Base-by-base conservation (phyloP, 2,329 filamentous ascomycete genomes). In the Diaporthe destruens region DNA sequence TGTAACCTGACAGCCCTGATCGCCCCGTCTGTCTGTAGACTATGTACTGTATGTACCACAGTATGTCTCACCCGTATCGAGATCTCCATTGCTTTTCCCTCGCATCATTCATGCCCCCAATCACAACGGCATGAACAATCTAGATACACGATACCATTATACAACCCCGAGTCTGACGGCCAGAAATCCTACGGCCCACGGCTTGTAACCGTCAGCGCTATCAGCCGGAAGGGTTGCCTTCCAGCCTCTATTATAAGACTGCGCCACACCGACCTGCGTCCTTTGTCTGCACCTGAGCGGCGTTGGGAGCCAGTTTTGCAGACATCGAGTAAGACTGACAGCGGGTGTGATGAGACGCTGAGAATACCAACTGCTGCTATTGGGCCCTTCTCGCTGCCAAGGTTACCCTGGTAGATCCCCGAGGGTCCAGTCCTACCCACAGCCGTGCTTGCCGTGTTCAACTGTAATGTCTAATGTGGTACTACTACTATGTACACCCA, bases 211-310 rank as follows among this genome's bases (percentile, higher is more conserved):
- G 61, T 66, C 61, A 66, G 61, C 61, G 47, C 61, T 66, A 66
- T 47, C 61, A 23, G n/a, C n/a, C 47, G 61, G 61, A 66, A 51
- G 16, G 8, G 32, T 12, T 7, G 29, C 20, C 32, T 53, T 66
- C 47, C 61, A 66, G n/a, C 56, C 39, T 39, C 61, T 66, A 66
- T 66, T 66, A 39, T n/a, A 32, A 66, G 39, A 6, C 61, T 23
- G 44, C 44, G 61, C 32, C 16, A 66, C 61, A 14, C 61, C 29
- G 61, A 32, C 44, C 44, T 14, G n/a, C 47, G 32, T 7, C 61
- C 47, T 47, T 53, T 66, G 47, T 53, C 61, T 36, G 61, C 61
- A 51, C 18, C 29, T 36, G 29, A 32, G 47, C 61, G 47, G 61
- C 61, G 61, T 66, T 66, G 47, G n/a, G 32, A 39, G 32, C 20